These are phyloP conservation scores for Rubus idaeus DNA, from an alignment of 306 rosid species.

Conservation along the genomic window DNA sequence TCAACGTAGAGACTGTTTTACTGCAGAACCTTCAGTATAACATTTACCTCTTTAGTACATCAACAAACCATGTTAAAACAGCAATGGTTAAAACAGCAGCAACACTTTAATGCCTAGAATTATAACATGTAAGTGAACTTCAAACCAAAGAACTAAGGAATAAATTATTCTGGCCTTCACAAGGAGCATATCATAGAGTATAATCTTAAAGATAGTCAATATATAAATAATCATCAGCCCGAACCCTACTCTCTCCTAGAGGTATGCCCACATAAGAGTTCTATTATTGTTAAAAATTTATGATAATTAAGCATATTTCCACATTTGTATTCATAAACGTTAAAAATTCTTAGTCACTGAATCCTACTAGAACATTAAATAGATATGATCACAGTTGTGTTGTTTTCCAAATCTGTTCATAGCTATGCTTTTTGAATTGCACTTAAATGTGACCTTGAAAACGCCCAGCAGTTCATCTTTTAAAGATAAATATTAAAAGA, in stretches of 20 bases:
- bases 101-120: background rate
- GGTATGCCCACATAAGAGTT: constrained; percentile 1
- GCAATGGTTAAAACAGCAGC: background rate
- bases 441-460: background rate
- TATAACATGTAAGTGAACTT: background rate
- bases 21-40: background rate
- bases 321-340: background rate
- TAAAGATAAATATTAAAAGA: background rate
- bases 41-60: background rate
- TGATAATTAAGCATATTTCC: background rate
- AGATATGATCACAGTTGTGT: background rate
- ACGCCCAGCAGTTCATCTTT: background rate
- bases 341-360: background rate
- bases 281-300: background rate
- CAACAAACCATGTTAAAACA: background rate
- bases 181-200: background rate
- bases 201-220: background rate
- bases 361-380: background rate
- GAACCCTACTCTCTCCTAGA: background rate
- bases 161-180: background rate
- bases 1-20: background rate
- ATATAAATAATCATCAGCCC: background rate
- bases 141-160: background rate
- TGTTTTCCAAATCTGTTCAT: background rate
- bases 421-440: background rate